A percentile compares a stretch with the other conserved stretches of the same genome.
These are phyloP conservation scores for Ogataea neopini DNA, from an alignment of 805 yeast genomes.

Conservation along the genomic window DNA sequence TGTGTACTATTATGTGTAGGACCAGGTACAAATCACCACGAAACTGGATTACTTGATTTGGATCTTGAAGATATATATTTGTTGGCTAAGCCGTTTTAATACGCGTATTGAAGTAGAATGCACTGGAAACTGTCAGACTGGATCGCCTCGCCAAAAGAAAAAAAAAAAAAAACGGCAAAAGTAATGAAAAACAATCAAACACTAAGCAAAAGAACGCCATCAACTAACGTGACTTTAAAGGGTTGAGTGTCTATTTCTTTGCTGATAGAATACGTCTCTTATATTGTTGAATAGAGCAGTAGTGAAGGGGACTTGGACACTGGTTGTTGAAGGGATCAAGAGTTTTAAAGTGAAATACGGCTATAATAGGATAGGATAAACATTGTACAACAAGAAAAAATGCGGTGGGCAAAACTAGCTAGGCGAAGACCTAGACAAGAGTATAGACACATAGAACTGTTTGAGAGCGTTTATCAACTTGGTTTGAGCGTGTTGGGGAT, in stretches of 20 bases:
- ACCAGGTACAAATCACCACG: too few species aligned
- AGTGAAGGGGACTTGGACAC: not conserved
- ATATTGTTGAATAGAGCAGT: not conserved
- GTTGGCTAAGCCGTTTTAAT: too few species aligned
- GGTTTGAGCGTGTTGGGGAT: not conserved
- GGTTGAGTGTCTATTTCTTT: not conserved
- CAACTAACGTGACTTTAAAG: not conserved
- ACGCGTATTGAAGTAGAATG: not conserved
- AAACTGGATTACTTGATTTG: too few species aligned
- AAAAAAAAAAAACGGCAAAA: slow-evolving; percentile 1
- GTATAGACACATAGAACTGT: too few species aligned
- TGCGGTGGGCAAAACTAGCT: not conserved
- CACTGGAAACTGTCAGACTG: not conserved
- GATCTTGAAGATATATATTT: too few species aligned
- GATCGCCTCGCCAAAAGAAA: not conserved
- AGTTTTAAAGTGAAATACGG: not conserved
- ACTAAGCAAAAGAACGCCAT: not conserved
- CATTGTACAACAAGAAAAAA: not conserved
- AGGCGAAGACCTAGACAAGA: not conserved
- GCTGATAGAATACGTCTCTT: not conserved
- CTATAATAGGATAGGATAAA: not conserved
- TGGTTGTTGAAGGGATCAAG: not conserved
- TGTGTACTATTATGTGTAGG: too few species aligned
- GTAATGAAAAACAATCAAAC: slow-evolving; percentile 7
- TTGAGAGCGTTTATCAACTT: not conserved